Base-by-base conservation (phyloP, 2,329 filamentous ascomycete species). In the Nemania sp. region DNA sequence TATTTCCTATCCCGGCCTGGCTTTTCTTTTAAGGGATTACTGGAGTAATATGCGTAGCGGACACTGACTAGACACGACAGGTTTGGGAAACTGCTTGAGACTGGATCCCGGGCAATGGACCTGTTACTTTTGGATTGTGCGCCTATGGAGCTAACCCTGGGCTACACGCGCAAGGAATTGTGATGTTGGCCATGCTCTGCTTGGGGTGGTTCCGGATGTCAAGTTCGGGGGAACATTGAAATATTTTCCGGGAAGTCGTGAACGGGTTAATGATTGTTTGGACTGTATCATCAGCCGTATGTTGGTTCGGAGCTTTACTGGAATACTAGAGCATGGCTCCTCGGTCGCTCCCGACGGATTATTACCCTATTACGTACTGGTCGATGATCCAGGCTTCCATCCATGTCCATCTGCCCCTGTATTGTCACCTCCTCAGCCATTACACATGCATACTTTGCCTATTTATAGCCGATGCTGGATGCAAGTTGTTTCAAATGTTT, bases 11-110 rank as follows among this genome's bases (percentile, higher is more conserved):
- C 10, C 9, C 13, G 56, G 54, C 25, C 51, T 29, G 49, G 52
- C 52, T 47, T 20, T 54, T 25, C 48, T 54, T 40, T 18, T 20
- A 57, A 40, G 32, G 25, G 32, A n/a, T 34, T 18, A 46, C 50
- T 34, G 29, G 60, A 42, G 48, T 34, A 9, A 48, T 47, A 1
- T 42, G 37, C 42, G n/a, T 42, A 32, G 42, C 50, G 35, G 57
- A 54, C 25, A 60, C 62, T 65, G 50, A 62, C 50, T 10, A 37
- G 13, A 20, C 32, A 34, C 47, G 5, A 52, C 10, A 60, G 53
- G 49, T 46, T 35, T 39, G 18, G 32, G 17, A 25, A 39, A 32
- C 17, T 34, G 18, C 50, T 57, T 32, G 45, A 20, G 13, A 43
- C 11, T 51, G n/a, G 50, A 57, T 25, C 35, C 11, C 15, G 15